These are phyloP conservation scores for Mycocentrospora acerina DNA, from an alignment of 2,329 filamentous ascomycete genomes.

Conservation along the genomic window DNA sequence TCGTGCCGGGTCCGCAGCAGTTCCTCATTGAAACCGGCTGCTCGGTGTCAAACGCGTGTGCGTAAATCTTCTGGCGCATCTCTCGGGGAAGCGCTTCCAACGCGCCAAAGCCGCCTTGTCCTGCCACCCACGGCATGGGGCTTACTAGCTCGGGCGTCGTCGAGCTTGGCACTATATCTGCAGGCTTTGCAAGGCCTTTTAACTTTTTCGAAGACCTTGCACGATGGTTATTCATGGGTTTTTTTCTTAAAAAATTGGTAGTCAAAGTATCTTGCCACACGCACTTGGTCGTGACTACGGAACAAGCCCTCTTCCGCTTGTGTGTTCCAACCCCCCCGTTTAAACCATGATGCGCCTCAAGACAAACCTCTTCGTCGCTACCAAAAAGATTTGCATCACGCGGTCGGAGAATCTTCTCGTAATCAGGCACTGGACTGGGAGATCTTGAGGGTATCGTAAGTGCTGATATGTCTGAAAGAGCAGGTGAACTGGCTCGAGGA, in stretches of 20 bases:
- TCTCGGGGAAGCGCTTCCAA: constrained; percentile 12
- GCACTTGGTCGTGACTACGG: neutral
- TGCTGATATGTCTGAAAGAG: constrained; percentile 5
- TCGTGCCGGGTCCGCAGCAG: constrained; percentile 14
- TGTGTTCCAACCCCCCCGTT: neutral
- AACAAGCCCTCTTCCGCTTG: neutral
- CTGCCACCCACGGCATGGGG: neutral
- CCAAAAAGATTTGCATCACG: neutral
- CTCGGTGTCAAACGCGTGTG: constrained; percentile 6
- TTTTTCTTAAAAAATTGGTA: too few species aligned
- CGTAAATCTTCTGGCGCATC: constrained; percentile 13
- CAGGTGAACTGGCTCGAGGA: constrained; percentile 3
- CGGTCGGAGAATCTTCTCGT: neutral
- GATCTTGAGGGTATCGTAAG: constrained; percentile 5
- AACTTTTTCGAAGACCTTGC: too few species aligned
- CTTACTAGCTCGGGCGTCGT: neutral
- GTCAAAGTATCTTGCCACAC: neutral
- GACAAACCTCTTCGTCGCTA: too few species aligned
- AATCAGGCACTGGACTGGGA: constrained; percentile 8
- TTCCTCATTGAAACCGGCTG: constrained; percentile 10
- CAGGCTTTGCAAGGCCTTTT: too few species aligned
- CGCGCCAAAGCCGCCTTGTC: constrained; percentile 6
- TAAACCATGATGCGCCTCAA: neutral
- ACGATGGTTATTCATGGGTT: too few species aligned
- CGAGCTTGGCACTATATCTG: neutral